Conservation (phyloP, 768 basidiomycete genomes). For the Mycena belliarum region DNA sequence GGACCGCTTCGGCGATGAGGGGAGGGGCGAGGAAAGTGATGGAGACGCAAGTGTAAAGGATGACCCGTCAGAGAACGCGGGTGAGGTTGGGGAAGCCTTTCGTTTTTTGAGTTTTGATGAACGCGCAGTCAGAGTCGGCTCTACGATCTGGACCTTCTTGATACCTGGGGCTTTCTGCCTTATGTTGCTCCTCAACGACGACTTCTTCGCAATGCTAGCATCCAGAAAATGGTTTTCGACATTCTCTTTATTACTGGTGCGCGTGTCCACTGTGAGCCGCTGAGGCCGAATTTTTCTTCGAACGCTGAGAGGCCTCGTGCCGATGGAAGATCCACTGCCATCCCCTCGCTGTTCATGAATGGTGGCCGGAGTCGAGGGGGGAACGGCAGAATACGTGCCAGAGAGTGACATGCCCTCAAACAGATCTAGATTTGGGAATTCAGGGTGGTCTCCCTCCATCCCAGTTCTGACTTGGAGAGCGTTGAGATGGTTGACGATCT, state of each 20-base stretch:
- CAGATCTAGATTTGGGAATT: constrained; percentile 18
- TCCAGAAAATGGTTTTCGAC: constrained; percentile 21
- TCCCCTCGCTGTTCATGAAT: neutral
- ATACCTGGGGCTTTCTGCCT: constrained; percentile 23
- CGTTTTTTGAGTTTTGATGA: constrained; percentile 40
- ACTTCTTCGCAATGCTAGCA: constrained; percentile 38
- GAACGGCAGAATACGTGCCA: constrained; percentile 9
- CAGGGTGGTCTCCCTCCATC: constrained; percentile 13
- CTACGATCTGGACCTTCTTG: constrained; percentile 52
- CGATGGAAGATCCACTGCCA: constrained; percentile 17
- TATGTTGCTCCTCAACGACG: constrained; percentile 43
- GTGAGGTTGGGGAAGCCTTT: constrained; percentile 34
- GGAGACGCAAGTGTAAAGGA: constrained; percentile 37
- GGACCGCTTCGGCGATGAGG: constrained; percentile 54
- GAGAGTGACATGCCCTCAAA: constrained; percentile 6
- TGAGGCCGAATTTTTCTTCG: constrained; percentile 34
- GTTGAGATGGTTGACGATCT: constrained; percentile 80
- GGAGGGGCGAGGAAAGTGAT: constrained; percentile 44
- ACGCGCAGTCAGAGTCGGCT: constrained; percentile 37
- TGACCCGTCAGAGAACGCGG: constrained; percentile 48
- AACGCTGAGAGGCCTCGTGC: constrained; percentile 49
- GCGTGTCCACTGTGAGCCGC: constrained; percentile 26
- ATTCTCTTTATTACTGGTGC: constrained; percentile 62
- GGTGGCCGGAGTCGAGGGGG: constrained; percentile 18
- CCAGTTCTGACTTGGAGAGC: constrained; percentile 61